phyloP scores from a whole-genome alignment of 2,329 filamentous ascomycete species.

The Fusarium pseudonygamai region DNA sequence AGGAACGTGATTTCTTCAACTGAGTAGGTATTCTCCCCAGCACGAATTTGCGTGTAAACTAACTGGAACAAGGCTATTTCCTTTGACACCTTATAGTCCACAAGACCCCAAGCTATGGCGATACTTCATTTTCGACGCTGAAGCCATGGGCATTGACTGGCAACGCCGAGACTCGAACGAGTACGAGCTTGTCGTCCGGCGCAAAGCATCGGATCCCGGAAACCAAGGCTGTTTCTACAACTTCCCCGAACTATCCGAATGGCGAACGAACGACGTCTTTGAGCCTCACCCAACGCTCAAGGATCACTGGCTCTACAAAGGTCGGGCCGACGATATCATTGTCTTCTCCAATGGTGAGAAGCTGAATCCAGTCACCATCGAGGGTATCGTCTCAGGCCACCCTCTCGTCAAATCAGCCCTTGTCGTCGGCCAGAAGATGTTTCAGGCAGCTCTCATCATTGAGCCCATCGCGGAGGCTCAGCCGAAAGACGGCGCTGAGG shows the following conservation, averaged over 20 bases:
- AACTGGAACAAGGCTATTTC: background rate
- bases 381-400: background rate
- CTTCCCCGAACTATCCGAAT: conserved; percentile 3
- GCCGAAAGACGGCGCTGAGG: background rate
- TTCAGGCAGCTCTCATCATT: conserved; percentile 6
- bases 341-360: conserved; percentile 1
- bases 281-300: background rate
- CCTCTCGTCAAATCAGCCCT: background rate
- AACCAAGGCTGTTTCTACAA: background rate
- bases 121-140: background rate
- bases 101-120: background rate
- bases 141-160: background rate
- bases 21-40: background rate
- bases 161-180: background rate
- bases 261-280: background rate
- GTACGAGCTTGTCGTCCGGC: background rate
- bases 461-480: background rate
- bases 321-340: conserved; percentile 4
- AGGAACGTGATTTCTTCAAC: background rate
- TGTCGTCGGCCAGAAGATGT: background rate
- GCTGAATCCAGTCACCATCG: background rate
- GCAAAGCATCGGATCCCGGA: background rate
- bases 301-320: background rate
- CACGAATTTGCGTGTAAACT: no score
- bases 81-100: background rate